These are phyloP conservation scores for Erodium moschatum DNA, from an alignment of 441 rosid genomes.

Conservation along the genomic window DNA sequence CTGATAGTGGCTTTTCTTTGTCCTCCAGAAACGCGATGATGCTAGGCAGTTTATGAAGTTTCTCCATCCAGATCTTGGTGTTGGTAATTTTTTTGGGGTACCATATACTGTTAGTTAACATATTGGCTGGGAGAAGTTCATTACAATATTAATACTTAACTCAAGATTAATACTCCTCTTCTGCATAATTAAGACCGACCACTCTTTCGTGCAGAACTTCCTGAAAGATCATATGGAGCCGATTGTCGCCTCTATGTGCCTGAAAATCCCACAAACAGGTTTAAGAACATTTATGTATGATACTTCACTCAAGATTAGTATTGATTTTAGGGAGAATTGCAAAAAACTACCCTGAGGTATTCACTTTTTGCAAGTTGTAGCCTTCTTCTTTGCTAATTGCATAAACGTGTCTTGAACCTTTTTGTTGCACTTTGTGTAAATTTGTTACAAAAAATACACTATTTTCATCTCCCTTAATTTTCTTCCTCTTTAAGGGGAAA, in stretches of 20 bases:
- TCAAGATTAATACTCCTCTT: background rate
- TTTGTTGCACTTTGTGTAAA: too few relatives aligned
- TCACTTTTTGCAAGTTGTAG: too few relatives aligned
- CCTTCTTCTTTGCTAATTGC: too few relatives aligned
- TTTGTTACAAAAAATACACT: too few relatives aligned
- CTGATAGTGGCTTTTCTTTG: constrained; percentile 21
- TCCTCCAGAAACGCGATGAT: constrained; percentile 79
- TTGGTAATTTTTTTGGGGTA: constrained; percentile 47
- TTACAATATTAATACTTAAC: too few relatives aligned
- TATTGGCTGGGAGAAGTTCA: background rate
- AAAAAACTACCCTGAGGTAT: too few relatives aligned
- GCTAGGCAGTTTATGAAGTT: constrained; percentile 96
- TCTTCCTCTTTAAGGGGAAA: background rate
- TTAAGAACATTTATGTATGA: constrained; percentile 89
- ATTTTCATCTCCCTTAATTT: too few relatives aligned
- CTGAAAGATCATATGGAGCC: constrained; percentile 94
- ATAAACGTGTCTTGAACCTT: too few relatives aligned
- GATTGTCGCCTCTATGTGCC: constrained; percentile 84
- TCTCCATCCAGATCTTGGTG: constrained; percentile 95
- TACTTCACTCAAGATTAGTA: background rate
- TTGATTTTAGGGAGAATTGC: too few relatives aligned
- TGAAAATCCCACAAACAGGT: constrained; percentile 90
- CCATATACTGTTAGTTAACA: background rate
- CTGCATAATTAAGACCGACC: background rate
- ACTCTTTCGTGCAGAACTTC: constrained; percentile 63